A percentile compares a stretch with the other conserved stretches of the same genome.
Evolutionary conservation across 1,284 basidiomycete species (phyloP).

Genomic region (Jaminaea rosea): DNA sequence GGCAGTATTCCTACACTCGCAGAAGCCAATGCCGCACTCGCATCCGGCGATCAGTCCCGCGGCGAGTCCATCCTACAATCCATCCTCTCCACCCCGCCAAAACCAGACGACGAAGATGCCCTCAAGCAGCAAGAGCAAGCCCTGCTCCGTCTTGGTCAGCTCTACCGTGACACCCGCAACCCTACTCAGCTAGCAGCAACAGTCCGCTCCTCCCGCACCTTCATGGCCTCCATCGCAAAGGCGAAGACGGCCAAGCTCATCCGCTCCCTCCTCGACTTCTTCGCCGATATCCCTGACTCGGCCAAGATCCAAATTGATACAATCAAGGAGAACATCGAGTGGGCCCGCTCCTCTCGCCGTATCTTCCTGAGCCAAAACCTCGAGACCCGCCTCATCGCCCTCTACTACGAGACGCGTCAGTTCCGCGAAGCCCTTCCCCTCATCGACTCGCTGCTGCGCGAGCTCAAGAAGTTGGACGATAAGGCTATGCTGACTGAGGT

Average conservation of each 20-base stretch:
- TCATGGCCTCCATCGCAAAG: slow-evolving; percentile 91
- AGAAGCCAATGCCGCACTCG: slow-evolving; percentile 34
- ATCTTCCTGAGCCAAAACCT: slow-evolving; percentile 92
- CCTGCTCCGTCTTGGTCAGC: slow-evolving; percentile 72
- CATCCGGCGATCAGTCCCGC: slow-evolving; percentile 22
- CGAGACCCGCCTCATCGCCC: slow-evolving; percentile 74
- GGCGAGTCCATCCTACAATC: slow-evolving; percentile 35
- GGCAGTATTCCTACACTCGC: slow-evolving; percentile 16
- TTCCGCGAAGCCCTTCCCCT: slow-evolving; percentile 71
- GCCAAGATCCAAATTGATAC: slow-evolving; percentile 74
- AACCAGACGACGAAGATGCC: slow-evolving; percentile 53
- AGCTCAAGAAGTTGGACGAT: slow-evolving; percentile 87
- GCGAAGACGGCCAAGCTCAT: slow-evolving; percentile 97
- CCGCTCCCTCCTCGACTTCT: slow-evolving; percentile 83
- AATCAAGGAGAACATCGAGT: slow-evolving; percentile 79
- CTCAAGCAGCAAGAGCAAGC: slow-evolving; percentile 77
- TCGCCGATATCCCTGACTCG: slow-evolving; percentile 66
- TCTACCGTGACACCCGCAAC: slow-evolving; percentile 83
- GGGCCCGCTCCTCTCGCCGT: slow-evolving; percentile 84
- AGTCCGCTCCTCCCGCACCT: slow-evolving; percentile 73
- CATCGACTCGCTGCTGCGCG: slow-evolving; percentile 75
- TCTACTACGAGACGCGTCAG: slow-evolving; percentile 70
- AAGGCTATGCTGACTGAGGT: slow-evolving; percentile 97
- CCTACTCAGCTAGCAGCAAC: slow-evolving; percentile 75
- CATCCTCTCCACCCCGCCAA: slow-evolving; percentile 16